Evolutionary conservation across 352 stramenopile genomes (phyloP).

Genomic region (Phytophthora tentaculata): DNA sequence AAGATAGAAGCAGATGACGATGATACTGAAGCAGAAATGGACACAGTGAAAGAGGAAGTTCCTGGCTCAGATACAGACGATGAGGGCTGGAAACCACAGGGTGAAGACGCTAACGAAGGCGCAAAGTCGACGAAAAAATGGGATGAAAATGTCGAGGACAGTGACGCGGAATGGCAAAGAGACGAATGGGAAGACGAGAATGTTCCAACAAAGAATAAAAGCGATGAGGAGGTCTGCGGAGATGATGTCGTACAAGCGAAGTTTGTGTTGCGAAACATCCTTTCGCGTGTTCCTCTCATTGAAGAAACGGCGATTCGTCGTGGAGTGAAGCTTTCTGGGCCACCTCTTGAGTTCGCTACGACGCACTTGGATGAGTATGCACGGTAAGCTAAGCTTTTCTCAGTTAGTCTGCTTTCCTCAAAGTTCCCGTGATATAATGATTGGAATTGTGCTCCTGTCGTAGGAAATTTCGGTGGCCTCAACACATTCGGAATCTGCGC

Average conservation of each 20-base stretch:
- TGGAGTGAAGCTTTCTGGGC: constrained; percentile 40
- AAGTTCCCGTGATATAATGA: background rate
- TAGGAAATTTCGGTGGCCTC: constrained; percentile 84
- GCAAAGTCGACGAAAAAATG: background rate
- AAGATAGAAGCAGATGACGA: constrained; percentile 9
- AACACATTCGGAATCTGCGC: constrained; percentile 66
- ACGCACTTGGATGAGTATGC: constrained; percentile 54
- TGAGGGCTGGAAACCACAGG: constrained; percentile 12
- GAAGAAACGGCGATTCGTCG: constrained; percentile 43
- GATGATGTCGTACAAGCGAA: constrained; percentile 35
- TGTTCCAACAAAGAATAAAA: constrained; percentile 10
- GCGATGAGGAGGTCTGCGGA: constrained; percentile 8
- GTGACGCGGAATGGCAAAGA: constrained; percentile 22
- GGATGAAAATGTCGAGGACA: constrained; percentile 21
- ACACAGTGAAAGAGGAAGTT: constrained; percentile 1
- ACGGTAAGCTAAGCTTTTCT: constrained; percentile 19
- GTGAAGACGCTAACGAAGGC: constrained; percentile 9
- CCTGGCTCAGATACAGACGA: constrained; percentile 23
- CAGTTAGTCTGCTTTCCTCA: background rate
- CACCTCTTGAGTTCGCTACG: constrained; percentile 55
- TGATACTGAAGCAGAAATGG: constrained; percentile 5
- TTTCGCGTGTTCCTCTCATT: constrained; percentile 31
- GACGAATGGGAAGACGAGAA: constrained; percentile 20
- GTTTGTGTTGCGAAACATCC: constrained; percentile 38
- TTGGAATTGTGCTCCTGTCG: background rate